Conservation (phyloP, 2,329 filamentous ascomycete genomes). For the Fusarium brachygibbosum region DNA sequence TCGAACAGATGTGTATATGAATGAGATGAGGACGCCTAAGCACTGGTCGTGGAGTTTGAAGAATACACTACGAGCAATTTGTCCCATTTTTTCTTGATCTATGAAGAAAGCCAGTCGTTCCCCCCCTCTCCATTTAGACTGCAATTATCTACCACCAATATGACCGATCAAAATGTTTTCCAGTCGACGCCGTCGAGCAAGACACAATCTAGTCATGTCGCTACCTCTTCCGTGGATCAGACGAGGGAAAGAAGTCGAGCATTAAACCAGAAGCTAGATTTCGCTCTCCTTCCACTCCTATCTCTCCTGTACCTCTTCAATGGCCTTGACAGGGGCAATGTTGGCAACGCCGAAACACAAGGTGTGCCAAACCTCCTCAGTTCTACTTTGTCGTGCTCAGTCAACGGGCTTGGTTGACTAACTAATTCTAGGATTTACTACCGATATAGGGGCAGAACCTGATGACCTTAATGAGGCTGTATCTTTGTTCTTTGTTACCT, state of each 20-base stretch:
- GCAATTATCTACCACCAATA: not conserved
- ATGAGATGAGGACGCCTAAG: conserved; percentile 3
- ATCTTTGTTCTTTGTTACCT: conserved; percentile 49
- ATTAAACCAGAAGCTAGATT: conserved; percentile 55
- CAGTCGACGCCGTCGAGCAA: conserved; percentile 20
- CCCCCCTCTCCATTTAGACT: not conserved
- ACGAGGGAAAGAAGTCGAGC: conserved; percentile 25
- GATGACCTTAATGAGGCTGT: conserved; percentile 49
- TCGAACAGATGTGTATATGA: conserved; percentile 18
- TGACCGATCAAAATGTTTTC: conserved; percentile 18
- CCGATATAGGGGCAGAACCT: conserved; percentile 46
- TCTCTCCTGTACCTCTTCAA: conserved; percentile 59
- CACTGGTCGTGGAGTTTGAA: not conserved
- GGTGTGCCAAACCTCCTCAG: conserved; percentile 36
- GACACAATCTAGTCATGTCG: conserved; percentile 11
- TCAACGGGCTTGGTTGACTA: not conserved
- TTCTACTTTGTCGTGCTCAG: not conserved
- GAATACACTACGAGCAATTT: not conserved
- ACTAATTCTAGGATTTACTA: conserved; percentile 42
- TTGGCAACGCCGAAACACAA: conserved; percentile 58
- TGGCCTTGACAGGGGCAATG: conserved; percentile 57
- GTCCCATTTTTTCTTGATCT: not conserved
- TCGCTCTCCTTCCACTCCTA: conserved; percentile 55
- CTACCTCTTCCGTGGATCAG: conserved; percentile 16
- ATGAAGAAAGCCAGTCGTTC: not conserved